phyloP scores from a whole-genome alignment of 2,329 filamentous ascomycete species.

The Sarocladium kiliense region DNA sequence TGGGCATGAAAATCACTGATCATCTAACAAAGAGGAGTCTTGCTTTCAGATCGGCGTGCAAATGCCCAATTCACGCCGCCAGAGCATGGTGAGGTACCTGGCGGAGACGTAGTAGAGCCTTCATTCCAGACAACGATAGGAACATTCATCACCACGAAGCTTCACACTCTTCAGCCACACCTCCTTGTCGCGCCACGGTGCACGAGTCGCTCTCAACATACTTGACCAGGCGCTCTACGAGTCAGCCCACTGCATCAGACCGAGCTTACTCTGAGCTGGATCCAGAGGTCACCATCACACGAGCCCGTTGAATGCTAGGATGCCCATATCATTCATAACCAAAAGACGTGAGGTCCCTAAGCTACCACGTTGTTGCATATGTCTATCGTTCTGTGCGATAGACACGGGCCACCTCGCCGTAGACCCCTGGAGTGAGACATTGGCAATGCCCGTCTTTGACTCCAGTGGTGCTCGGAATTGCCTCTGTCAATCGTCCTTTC shows the following conservation, averaged over 20 bases:
- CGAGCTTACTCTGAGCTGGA: not conserved
- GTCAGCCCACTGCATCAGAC: not conserved
- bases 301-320: not conserved
- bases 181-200: not conserved
- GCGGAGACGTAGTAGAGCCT: not conserved
- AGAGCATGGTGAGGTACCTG: not conserved
- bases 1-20: not conserved
- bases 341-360: slow-evolving; percentile 8
- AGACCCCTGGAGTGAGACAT: not conserved
- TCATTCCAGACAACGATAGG: not conserved
- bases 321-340: slow-evolving; percentile 5
- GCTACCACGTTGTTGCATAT: slow-evolving; percentile 5
- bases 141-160: not conserved
- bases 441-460: not conserved
- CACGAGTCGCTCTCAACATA: no score
- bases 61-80: not conserved
- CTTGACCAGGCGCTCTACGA: not conserved
- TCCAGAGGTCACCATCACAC: not conserved
- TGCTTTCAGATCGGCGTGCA: no score
- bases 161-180: not conserved
- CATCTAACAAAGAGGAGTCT: no score
- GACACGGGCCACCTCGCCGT: not conserved
- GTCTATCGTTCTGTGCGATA: not conserved
- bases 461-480: slow-evolving; percentile 11
- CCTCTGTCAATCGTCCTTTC: slow-evolving; percentile 3